Percentiles rank a stretch among this genome's conserved stretches.
Conservation (phyloP, 1,284 basidiomycete genomes). For the Salmacisia buchloeana region DNA sequence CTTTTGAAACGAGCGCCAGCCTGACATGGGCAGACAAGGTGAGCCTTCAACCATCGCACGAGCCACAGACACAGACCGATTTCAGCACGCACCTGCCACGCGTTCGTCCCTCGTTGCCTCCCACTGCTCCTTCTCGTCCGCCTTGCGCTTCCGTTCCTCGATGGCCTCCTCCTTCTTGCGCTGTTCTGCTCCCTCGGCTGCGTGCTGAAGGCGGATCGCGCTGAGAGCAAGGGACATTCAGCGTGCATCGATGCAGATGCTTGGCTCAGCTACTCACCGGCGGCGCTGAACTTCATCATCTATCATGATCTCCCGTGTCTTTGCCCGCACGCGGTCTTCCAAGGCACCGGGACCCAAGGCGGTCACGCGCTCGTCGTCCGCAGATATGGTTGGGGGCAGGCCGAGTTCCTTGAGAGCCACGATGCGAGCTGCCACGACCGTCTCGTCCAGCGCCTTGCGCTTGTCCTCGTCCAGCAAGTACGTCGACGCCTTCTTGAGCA, state of each 20-base stretch:
- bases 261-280: conserved; percentile 34
- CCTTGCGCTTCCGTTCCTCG: conserved; percentile 45
- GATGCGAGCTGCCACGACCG: conserved; percentile 48
- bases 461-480: conserved; percentile 48
- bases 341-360: conserved; percentile 53
- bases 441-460: conserved; percentile 50
- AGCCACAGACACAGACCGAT: not conserved
- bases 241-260: not conserved
- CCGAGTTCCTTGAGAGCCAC: conserved; percentile 49
- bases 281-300: conserved; percentile 57
- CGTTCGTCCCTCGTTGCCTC: conserved; percentile 52
- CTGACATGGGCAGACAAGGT: not conserved
- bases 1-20: conserved; percentile 9
- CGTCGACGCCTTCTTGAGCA: conserved; percentile 56
- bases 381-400: conserved; percentile 38
- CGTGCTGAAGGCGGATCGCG: conserved; percentile 55
- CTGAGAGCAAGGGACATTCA: conserved; percentile 20
- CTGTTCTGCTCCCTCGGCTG: conserved; percentile 58
- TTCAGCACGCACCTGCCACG: conserved; percentile 25
- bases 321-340: conserved; percentile 52
- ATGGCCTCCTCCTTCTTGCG: conserved; percentile 54
- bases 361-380: conserved; percentile 51
- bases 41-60: not conserved
- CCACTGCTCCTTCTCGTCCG: conserved; percentile 56
- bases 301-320: conserved; percentile 57